Percentiles rank a stretch among this genome's conserved stretches.
phyloP scores from a whole-genome alignment of 1,284 basidiomycete species.

The Albatrellus sp. region DNA sequence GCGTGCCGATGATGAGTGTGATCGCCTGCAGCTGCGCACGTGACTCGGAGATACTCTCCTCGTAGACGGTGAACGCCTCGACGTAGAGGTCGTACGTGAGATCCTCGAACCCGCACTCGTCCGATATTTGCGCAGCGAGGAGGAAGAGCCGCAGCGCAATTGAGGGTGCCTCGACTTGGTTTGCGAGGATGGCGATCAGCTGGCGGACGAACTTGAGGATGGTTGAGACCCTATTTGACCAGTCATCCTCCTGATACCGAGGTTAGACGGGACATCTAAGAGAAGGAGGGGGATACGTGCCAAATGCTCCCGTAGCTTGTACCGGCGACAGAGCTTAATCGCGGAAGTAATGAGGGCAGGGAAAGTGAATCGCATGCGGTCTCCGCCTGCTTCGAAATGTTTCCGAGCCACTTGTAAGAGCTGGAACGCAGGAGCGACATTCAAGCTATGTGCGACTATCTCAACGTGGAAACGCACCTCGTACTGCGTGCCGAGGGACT shows the following conservation, averaged over 20 bases:
- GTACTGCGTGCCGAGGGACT: conserved; percentile 76
- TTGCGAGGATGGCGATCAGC: conserved; percentile 81
- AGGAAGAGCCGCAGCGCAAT: conserved; percentile 87
- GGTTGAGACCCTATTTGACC: conserved; percentile 68
- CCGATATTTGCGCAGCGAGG: conserved; percentile 85
- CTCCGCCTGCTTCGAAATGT: conserved; percentile 84
- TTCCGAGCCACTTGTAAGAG: conserved; percentile 79
- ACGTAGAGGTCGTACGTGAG: conserved; percentile 93
- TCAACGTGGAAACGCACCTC: conserved; percentile 41
- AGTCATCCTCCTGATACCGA: conserved; percentile 57
- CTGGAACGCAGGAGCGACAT: conserved; percentile 23
- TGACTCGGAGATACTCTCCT: conserved; percentile 88
- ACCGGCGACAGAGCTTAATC: conserved; percentile 82
- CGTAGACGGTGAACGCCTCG: conserved; percentile 91
- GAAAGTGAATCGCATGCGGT: conserved; percentile 89
- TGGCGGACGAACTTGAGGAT: conserved; percentile 91
- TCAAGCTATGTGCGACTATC: conserved; percentile 2
- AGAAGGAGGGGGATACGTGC: conserved; percentile 21
- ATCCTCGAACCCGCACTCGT: conserved; percentile 88
- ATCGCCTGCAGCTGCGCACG: conserved; percentile 89
- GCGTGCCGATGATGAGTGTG: conserved; percentile 79
- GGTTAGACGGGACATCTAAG: conserved; percentile 3
- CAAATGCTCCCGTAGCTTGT: conserved; percentile 64
- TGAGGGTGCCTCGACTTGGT: conserved; percentile 81
- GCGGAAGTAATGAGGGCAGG: conserved; percentile 85